Evolutionary conservation across 129 eudicot genomes (phyloP), one percentile per base, ranked within the genome.

Genomic region (Flaveria brownii): DNA sequence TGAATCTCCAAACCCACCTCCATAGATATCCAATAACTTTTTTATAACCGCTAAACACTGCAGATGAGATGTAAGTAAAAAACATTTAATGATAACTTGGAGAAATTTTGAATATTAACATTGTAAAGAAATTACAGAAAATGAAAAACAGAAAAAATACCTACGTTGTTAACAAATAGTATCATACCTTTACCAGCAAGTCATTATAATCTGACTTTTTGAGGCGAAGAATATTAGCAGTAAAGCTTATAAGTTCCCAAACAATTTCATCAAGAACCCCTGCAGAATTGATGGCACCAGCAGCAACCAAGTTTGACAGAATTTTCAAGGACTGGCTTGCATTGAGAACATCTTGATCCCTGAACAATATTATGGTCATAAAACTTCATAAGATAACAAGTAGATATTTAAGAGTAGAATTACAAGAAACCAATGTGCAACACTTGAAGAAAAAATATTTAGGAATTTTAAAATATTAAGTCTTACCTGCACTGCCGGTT

Each of bases 251-350:
- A 75, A 91, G 96, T 80, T 84, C 90, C 82, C 75, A 72, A 20
- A 82, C 82, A 6, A 95, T 85, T 82, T 89, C 97, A 81, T 95
- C 88, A 78, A 85, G 89, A 71, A 87, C 86, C 54, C 89, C 93
- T 78, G 82, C 65, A 66, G 81, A 90, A 80, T 41, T 78, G 68
- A 95, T 79, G 57, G 99, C 96, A 64, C 91, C 90, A 57, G 94
- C 99, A 55, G 87, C 97, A 61, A 86, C 91, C 80, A 91, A 82
- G 75, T 91, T 91, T 62, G 85, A 78, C 80, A 95, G 96, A 72
- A 89, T 89, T 81, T 89, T 89, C 69, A 95, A 81, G 18, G 99
- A 95, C 82, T 91, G 97, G 60, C 84, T 87, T 67, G 80, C 74
- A 68, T 74, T 67, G 33, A 84, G 78, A 74, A 86, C 64, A 73